Base-by-base conservation (phyloP, 1,284 basidiomycete genomes). In the Gymnopus androsaceus region DNA sequence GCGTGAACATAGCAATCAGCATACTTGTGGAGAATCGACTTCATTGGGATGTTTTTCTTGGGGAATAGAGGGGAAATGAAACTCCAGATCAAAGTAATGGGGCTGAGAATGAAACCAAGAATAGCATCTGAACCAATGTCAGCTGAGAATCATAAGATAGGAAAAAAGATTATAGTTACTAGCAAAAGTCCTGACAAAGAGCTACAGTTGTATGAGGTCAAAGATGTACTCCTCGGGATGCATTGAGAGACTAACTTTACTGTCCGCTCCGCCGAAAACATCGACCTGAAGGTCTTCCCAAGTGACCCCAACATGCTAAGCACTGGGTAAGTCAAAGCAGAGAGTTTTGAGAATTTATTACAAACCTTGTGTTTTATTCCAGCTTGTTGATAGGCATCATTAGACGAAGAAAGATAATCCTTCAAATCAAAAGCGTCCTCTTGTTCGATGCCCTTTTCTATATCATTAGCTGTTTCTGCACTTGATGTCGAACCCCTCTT, bases 211-310 rank as follows among this genome's bases (percentile, higher is more conserved):
- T 36, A 25, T 17, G 37, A 55, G n/a, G 48, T 23, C 40, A 49
- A 33, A 21, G 2, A 2, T 41, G 42, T n/a, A 51, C 33, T 47
- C 46, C 41, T 41, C 33, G 50, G 34, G 44, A 14, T 42, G 27
- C 15, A 11, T 44, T 27, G 52, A 31, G 38, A 12, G 1, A 63
- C 72, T 38, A 51, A 81, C 87, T 74, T 88, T 88, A 65, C 72
- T 77, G 65, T 78, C 75, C 19, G 69, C 70, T 40, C 86, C 87
- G 25, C 90, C 91, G 1, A 79, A 68, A 27, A 87, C 90, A 17
- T 86, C 76, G 45, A 94, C 92, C 55, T 87, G 78, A 0, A 92
- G 71, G 61, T 87, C 77, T 51, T 90, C 80, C 87, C 90, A 94
- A 23, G 84, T 83, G 28, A 93, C 89, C 34, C 91, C 91, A 34